Conservation (phyloP, 129 eudicot genomes). For the Centrapalus pauciflorus region DNA sequence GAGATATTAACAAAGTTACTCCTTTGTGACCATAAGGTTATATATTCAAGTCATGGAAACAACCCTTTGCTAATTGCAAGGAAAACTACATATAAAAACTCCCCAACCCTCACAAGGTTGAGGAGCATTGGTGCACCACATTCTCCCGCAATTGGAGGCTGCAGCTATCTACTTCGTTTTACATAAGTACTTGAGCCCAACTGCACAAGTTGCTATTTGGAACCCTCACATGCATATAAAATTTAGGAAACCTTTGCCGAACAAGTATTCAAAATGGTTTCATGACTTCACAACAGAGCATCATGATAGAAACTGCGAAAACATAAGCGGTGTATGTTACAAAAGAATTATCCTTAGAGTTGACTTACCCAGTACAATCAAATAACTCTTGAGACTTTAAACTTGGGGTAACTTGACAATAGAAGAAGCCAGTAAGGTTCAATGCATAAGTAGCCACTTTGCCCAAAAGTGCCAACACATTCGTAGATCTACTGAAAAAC, state of each 20-base stretch:
- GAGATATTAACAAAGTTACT: background rate
- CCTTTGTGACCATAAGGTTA: background rate
- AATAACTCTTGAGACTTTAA: slow-evolving; percentile 32
- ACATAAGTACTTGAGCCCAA: background rate
- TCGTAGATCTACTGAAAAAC: slow-evolving; percentile 50
- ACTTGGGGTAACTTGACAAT: slow-evolving; percentile 50
- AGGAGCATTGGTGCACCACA: background rate
- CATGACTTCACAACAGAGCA: background rate
- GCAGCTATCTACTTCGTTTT: background rate
- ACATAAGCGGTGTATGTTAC: background rate
- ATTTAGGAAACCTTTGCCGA: background rate
- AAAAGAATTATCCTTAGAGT: background rate
- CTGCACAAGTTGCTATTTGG: background rate
- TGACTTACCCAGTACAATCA: slow-evolving; percentile 32
- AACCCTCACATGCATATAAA: background rate
- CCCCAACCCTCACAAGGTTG: background rate
- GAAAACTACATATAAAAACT: background rate
- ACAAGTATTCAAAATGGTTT: background rate
- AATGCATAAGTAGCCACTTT: slow-evolving; percentile 79
- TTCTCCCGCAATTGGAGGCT: background rate
- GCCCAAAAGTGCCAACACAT: slow-evolving; percentile 60
- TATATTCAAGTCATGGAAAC: background rate
- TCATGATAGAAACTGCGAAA: slow-evolving; percentile 1
- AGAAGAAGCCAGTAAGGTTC: slow-evolving; percentile 72
- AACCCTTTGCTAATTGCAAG: background rate